Conservation (phyloP, 768 basidiomycete genomes). For the Leccinum longicurvipes region DNA sequence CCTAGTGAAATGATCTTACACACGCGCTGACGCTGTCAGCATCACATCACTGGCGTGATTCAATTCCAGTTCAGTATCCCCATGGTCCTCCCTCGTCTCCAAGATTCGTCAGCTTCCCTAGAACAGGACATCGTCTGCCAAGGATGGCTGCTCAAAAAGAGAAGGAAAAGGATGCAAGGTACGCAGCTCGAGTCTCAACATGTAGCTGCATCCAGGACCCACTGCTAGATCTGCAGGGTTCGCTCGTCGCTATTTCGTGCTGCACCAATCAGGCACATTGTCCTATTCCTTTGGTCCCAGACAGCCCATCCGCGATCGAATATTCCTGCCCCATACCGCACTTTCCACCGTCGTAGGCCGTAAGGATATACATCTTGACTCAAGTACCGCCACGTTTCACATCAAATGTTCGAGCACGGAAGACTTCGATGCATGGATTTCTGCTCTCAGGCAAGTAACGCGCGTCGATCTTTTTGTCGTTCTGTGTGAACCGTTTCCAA, state of each 20-base stretch:
- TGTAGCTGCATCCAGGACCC: background rate
- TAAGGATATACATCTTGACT: conserved; percentile 80
- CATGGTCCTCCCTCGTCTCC: conserved; percentile 16
- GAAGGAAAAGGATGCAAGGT: conserved; percentile 89
- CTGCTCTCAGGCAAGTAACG: conserved; percentile 58
- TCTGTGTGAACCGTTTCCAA: conserved; percentile 16
- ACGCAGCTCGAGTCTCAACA: conserved; percentile 6
- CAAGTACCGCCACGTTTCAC: conserved; percentile 74
- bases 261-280: conserved; percentile 65
- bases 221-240: conserved; percentile 51
- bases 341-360: conserved; percentile 71
- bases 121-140: conserved; percentile 43
- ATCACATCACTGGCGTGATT: background rate
- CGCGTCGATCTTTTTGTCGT: conserved; percentile 4
- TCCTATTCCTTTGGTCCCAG: conserved; percentile 73
- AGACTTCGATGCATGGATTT: conserved; percentile 75
- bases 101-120: conserved; percentile 2
- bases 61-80: background rate
- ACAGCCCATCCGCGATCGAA: conserved; percentile 66
- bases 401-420: conserved; percentile 69
- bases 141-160: conserved; percentile 86
- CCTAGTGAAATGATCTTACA: background rate
- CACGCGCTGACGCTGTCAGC: background rate
- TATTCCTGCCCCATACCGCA: conserved; percentile 66
- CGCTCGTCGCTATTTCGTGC: conserved; percentile 77